Evolutionary conservation across 1,284 basidiomycete species (phyloP), one percentile per base, ranked within the genome.

Genomic region (Ustilago sp.): DNA sequence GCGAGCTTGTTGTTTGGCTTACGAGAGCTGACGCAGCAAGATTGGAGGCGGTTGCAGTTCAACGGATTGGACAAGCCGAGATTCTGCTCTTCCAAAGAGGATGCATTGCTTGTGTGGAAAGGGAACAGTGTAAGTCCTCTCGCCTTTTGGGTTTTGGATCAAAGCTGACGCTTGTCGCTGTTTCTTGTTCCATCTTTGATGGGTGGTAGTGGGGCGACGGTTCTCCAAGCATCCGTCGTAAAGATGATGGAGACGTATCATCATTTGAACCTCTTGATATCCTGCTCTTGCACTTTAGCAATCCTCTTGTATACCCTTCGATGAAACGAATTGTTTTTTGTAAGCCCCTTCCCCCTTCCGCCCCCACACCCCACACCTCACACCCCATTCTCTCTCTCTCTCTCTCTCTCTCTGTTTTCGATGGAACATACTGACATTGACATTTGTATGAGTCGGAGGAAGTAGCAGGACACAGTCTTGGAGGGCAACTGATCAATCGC

Each of bases 151-250:
- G 23, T 2, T 2, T 23, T 23, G 23, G 23, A 23, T 23, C 2
- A 23, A 23, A 23, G 35, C 7, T n/a, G 23, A 38, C 23, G 36
- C 54, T 36, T 19, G 39, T 60, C 4, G 32, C 3, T 15, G 2
- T 34, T 8, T 4, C 5, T 28, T 23, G 23, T 32, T 17, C 3
- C 23, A 6, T 51, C 9, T 51, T 32, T 2, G 9, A 51, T 31
- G 8, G 8, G n/a, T 2, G 34, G 19, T 32, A 80, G 78, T 80
- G 78, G 78, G 75, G 74, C 9, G 78, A 77, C 28, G 78, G 78
- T 12, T 47, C 54, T 0, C 28, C 50, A 3, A 58, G 43, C 28
- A 35, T 50, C 45, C 39, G 15, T 7, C 55, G 53, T 0, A 62
- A 51, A 32, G 15, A 28, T 12, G 35, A 19, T 6, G 28, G 5